A percentile compares a stretch with the other conserved stretches of the same genome.
These are phyloP conservation scores for Pyropia haitanensis DNA, from an alignment of 23 red algal species.

Conservation along the genomic window DNA sequence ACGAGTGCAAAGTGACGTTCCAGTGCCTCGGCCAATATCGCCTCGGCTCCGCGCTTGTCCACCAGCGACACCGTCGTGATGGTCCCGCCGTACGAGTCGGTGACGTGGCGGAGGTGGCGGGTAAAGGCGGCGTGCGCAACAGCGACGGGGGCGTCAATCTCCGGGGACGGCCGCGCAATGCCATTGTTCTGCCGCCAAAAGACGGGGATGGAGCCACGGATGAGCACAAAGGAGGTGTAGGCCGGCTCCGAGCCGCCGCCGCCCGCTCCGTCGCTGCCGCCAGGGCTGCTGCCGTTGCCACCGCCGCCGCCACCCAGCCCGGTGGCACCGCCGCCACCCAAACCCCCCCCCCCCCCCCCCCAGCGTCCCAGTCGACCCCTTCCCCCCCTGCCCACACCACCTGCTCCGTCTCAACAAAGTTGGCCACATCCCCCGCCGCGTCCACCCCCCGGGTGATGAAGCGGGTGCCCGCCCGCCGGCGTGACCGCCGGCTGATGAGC, in stretches of 20 bases:
- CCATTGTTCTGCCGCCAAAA: constrained; percentile 99
- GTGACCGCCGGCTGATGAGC: constrained; percentile 54
- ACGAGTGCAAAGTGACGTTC: constrained; percentile 59
- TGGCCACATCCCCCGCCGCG: constrained; percentile 82
- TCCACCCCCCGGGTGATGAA: constrained; percentile 87
- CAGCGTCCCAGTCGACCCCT: too few species aligned
- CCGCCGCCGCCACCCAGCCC: too few species aligned
- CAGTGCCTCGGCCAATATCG: constrained; percentile 61
- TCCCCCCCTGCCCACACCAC: constrained; percentile 48
- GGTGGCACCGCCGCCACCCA: too few species aligned
- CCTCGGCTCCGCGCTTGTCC: constrained; percentile 67
- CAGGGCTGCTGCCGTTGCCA: too few species aligned
- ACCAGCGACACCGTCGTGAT: constrained; percentile 82
- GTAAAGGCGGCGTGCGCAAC: constrained; percentile 56
- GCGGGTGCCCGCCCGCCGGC: constrained; percentile 69
- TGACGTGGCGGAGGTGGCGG: constrained; percentile 60
- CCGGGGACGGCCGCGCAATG: constrained; percentile 73
- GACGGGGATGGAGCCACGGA: constrained; percentile 85
- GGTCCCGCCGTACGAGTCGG: constrained; percentile 42
- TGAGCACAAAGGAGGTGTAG: constrained; percentile 56
- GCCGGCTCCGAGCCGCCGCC: background rate
- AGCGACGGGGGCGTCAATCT: constrained; percentile 55
- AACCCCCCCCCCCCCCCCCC: too few species aligned
- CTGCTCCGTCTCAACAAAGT: constrained; percentile 98
- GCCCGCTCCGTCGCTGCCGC: too few species aligned